phyloP scores from a whole-genome alignment of 1,284 basidiomycete genomes.

The Thelephora terrestris region DNA sequence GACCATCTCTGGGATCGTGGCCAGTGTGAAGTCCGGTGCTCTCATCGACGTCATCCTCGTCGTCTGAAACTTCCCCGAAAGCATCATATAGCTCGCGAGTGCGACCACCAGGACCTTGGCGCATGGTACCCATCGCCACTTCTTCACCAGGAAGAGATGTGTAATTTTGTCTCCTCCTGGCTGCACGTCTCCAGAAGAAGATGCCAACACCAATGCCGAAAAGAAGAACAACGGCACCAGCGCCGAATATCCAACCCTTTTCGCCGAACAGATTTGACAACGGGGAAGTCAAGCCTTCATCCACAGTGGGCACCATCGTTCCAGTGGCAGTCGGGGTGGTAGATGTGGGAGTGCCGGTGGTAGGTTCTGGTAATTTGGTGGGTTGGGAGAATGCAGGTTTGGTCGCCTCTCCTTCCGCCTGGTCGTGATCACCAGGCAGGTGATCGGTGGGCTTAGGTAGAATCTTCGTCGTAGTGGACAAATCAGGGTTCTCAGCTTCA shows the following conservation, averaged over 20 bases:
- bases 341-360: slow-evolving; percentile 16
- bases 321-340: slow-evolving; percentile 20
- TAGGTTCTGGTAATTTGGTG: slow-evolving; percentile 7
- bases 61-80: slow-evolving; percentile 77
- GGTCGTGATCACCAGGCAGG: slow-evolving; percentile 79
- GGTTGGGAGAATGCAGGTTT: slow-evolving; percentile 44
- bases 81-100: slow-evolving; percentile 88
- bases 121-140: slow-evolving; percentile 59
- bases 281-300: slow-evolving; percentile 82
- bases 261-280: slow-evolving; percentile 69
- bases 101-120: slow-evolving; percentile 28
- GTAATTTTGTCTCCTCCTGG: slow-evolving; percentile 48
- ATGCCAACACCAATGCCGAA: slow-evolving; percentile 59
- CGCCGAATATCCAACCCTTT: slow-evolving; percentile 81
- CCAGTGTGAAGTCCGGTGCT: slow-evolving; percentile 38
- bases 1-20: slow-evolving; percentile 18
- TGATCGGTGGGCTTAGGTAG: slow-evolving; percentile 81
- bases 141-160: slow-evolving; percentile 65
- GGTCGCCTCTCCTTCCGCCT: slow-evolving; percentile 55
- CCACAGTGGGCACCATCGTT: slow-evolving; percentile 47
- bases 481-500: slow-evolving; percentile 19
- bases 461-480: slow-evolving; percentile 43
- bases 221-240: slow-evolving; percentile 56
- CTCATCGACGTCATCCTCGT: slow-evolving; percentile 57
- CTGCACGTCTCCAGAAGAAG: slow-evolving; percentile 62